These are phyloP conservation scores for Pachyrhizus erosus DNA, from an alignment of 306 rosid species.

Conservation along the genomic window DNA sequence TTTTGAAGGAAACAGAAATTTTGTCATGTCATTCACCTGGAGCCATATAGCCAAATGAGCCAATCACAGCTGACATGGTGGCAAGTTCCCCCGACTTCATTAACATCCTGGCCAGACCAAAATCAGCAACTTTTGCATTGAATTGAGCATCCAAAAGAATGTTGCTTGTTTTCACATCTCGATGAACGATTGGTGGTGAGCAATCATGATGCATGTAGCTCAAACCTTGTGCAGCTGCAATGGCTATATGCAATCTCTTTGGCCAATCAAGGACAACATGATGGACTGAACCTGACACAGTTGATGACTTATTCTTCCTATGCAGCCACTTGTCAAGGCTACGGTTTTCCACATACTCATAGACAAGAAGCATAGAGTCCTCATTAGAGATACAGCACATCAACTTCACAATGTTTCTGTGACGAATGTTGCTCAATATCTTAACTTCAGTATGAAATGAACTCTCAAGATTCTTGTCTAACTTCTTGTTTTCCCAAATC, in stretches of 20 bases:
- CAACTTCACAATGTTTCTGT: slow-evolving; percentile 80
- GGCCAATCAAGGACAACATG: slow-evolving; percentile 59
- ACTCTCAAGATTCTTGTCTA: slow-evolving; percentile 68
- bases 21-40: slow-evolving; percentile 63
- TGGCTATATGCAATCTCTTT: slow-evolving; percentile 69
- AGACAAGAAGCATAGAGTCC: slow-evolving; percentile 73
- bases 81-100: slow-evolving; percentile 72
- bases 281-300: slow-evolving; percentile 36
- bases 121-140: slow-evolving; percentile 86
- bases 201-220: slow-evolving; percentile 87
- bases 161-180: slow-evolving; percentile 86
- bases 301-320: slow-evolving; percentile 43
- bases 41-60: slow-evolving; percentile 93
- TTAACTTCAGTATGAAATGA: slow-evolving; percentile 77
- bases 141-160: slow-evolving; percentile 74
- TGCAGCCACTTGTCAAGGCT: slow-evolving; percentile 84
- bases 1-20: neutral
- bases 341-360: slow-evolving; percentile 66
- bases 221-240: slow-evolving; percentile 82
- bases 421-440: slow-evolving; percentile 73
- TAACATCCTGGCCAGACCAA: slow-evolving; percentile 80
- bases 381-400: slow-evolving; percentile 67
- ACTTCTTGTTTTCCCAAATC: slow-evolving; percentile 59
- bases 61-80: slow-evolving; percentile 81
- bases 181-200: slow-evolving; percentile 69